Conservation (phyloP, 768 basidiomycete species). For the Hericium coralloides region DNA sequence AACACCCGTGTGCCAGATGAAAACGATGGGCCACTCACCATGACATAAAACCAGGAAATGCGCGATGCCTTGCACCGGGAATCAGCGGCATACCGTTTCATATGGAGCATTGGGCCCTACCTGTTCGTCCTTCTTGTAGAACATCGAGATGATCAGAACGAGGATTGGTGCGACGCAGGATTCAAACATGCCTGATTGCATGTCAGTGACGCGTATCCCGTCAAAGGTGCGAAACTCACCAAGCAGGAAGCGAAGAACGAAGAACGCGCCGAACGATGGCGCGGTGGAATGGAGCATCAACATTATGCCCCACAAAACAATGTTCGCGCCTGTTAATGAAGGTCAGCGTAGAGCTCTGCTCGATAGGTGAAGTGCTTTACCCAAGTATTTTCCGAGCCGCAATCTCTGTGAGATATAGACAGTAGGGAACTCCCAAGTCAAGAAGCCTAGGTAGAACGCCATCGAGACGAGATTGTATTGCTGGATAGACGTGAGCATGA, state of each 20-base stretch:
- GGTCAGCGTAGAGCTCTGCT: not conserved
- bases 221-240: slow-evolving; percentile 25
- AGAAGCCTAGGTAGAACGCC: slow-evolving; percentile 57
- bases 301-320: slow-evolving; percentile 49
- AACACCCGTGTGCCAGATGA: not conserved
- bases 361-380: slow-evolving; percentile 20
- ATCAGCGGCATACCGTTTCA: too few relatives aligned
- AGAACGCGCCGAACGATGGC: slow-evolving; percentile 51
- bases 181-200: slow-evolving; percentile 50
- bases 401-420: slow-evolving; percentile 57
- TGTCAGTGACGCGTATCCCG: not conserved
- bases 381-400: slow-evolving; percentile 52
- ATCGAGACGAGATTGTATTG: slow-evolving; percentile 55
- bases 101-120: slow-evolving; percentile 14
- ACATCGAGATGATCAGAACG: slow-evolving; percentile 56
- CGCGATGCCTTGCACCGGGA: slow-evolving; percentile 34
- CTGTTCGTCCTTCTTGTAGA: slow-evolving; percentile 64
- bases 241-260: slow-evolving; percentile 50
- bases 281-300: slow-evolving; percentile 54
- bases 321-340: slow-evolving; percentile 36
- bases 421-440: slow-evolving; percentile 58
- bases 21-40: slow-evolving; percentile 28
- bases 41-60: slow-evolving; percentile 59
- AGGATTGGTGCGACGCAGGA: slow-evolving; percentile 55
- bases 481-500: slow-evolving; percentile 21